Percentiles rank a stretch among this genome's conserved stretches.
Conservation (phyloP, 2,329 filamentous ascomycete genomes). For the Verticillium zaregamsianum region DNA sequence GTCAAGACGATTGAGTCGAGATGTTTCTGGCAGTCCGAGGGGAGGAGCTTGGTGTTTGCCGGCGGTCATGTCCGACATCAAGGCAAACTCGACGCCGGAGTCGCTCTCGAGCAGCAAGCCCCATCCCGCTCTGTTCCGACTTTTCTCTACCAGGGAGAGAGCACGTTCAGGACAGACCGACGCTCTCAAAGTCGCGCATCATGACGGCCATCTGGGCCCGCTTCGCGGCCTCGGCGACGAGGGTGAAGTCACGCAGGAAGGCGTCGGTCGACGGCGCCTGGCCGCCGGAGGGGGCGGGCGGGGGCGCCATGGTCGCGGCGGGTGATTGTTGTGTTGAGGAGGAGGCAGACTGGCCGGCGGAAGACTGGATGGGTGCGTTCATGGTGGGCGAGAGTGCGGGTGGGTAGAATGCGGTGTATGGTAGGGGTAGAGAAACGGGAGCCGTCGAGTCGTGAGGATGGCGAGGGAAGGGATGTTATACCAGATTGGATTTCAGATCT, state of each 20-base stretch:
- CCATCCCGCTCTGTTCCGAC: neutral
- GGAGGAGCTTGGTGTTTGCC: too few relatives aligned
- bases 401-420: neutral
- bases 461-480: neutral
- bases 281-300: constrained; percentile 21
- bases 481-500: neutral
- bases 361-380: constrained; percentile 12
- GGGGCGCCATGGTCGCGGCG: constrained; percentile 14
- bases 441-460: neutral
- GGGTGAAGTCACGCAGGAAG: constrained; percentile 76
- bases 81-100: too few relatives aligned
- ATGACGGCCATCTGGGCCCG: constrained; percentile 86
- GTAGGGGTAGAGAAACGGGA: neutral
- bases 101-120: too few relatives aligned
- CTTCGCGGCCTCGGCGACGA: constrained; percentile 90
- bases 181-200: constrained; percentile 78
- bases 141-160: neutral
- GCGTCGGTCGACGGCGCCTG: constrained; percentile 41
- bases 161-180: constrained; percentile 45
- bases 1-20: too few relatives aligned
- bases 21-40: too few relatives aligned
- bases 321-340: constrained; percentile 24
- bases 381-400: constrained; percentile 2
- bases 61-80: too few relatives aligned
- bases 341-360: constrained; percentile 10